These are phyloP conservation scores for Dalbergia cultrata DNA, from an alignment of 306 rosid species.

Conservation along the genomic window DNA sequence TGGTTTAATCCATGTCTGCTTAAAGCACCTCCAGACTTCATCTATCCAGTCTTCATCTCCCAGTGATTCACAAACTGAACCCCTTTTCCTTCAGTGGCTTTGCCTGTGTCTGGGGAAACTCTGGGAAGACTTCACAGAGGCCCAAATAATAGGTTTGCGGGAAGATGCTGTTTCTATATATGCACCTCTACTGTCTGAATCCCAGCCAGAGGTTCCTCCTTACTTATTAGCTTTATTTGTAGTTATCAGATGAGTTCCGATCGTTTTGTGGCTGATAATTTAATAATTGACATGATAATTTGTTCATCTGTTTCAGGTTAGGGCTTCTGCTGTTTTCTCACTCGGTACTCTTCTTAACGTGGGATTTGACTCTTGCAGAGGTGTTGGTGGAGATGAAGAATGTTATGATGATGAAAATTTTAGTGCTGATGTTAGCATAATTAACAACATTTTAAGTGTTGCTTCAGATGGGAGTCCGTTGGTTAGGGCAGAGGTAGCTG, in stretches of 20 bases:
- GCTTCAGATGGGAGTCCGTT: slow-evolving; percentile 98
- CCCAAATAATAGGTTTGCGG: slow-evolving; percentile 82
- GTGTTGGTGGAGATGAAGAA: slow-evolving; percentile 85
- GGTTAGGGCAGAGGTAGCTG: slow-evolving; percentile 98
- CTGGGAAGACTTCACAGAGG: slow-evolving; percentile 92
- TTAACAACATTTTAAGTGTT: slow-evolving; percentile 77
- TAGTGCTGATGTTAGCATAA: slow-evolving; percentile 85
- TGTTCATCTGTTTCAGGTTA: slow-evolving; percentile 72
- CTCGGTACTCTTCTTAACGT: slow-evolving; percentile 92
- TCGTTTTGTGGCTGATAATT: neutral
- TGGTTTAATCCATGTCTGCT: slow-evolving; percentile 82
- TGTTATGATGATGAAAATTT: slow-evolving; percentile 87
- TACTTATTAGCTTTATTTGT: slow-evolving; percentile 32
- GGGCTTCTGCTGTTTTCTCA: slow-evolving; percentile 97
- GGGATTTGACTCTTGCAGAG: slow-evolving; percentile 74
- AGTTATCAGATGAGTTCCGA: slow-evolving; percentile 2
- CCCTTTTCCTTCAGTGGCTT: slow-evolving; percentile 98
- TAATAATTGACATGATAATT: slow-evolving; percentile 24
- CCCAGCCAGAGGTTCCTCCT: slow-evolving; percentile 90
- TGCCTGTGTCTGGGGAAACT: slow-evolving; percentile 97
- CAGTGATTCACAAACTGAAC: slow-evolving; percentile 84
- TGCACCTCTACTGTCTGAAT: slow-evolving; percentile 76
- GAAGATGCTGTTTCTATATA: slow-evolving; percentile 82
- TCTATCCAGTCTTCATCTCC: slow-evolving; percentile 85
- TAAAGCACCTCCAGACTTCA: slow-evolving; percentile 90